Evolutionary conservation across 2,329 filamentous ascomycete species (phyloP).

Genomic region (Aspergillus felis): DNA sequence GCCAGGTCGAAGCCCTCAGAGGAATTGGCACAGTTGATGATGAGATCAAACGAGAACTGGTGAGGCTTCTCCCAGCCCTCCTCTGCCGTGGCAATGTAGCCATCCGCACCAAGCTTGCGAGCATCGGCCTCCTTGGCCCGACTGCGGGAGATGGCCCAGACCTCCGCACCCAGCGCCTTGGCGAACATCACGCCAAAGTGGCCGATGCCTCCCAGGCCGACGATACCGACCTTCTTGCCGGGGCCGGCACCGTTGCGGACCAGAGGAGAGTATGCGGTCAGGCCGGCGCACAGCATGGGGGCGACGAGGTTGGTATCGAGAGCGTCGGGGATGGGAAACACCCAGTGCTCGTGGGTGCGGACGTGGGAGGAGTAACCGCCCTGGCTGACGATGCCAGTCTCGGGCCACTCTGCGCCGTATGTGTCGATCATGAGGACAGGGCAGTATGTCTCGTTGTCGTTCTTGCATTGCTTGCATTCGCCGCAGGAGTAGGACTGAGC

Average conservation of each 20-base stretch:
- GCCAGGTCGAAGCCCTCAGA: constrained; percentile 62
- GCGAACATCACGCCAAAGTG: constrained; percentile 69
- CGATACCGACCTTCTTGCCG: constrained; percentile 48
- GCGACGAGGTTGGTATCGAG: constrained; percentile 60
- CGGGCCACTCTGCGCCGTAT: constrained; percentile 52
- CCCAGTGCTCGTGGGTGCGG: constrained; percentile 71
- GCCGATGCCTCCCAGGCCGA: constrained; percentile 60
- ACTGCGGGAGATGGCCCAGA: constrained; percentile 59
- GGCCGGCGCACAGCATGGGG: constrained; percentile 79
- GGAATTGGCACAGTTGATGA: constrained; percentile 71
- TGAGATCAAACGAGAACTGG: constrained; percentile 58
- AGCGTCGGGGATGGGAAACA: constrained; percentile 66
- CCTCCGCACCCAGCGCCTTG: constrained; percentile 62
- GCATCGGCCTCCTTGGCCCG: constrained; percentile 59
- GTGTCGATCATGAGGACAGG: constrained; percentile 48
- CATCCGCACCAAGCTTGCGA: constrained; percentile 56
- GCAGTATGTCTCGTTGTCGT: constrained; percentile 67
- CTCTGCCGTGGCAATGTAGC: constrained; percentile 56
- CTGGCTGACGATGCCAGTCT: constrained; percentile 61
- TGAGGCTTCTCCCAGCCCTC: constrained; percentile 56
- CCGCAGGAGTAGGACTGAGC: constrained; percentile 64
- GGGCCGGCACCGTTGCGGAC: constrained; percentile 70
- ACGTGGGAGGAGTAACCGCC: constrained; percentile 67
- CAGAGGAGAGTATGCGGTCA: constrained; percentile 75
- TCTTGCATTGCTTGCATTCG: constrained; percentile 61